phyloP scores from a whole-genome alignment of 768 basidiomycete genomes.

The Kwoniella mangroviensis region DNA sequence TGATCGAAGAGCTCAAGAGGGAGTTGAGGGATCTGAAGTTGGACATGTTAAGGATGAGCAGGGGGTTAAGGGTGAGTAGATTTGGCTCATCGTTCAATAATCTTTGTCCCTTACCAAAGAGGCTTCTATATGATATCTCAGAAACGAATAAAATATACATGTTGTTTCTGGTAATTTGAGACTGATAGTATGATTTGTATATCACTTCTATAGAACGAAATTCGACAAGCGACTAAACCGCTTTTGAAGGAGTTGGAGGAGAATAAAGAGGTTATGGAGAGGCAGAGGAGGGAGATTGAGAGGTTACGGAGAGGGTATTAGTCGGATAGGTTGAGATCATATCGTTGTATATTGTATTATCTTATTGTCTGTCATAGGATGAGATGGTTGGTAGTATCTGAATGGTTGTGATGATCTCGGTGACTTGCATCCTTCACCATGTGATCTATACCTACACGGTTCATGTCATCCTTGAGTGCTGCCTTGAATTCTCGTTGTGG shows the following conservation, averaged over 20 bases:
- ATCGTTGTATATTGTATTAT: no score
- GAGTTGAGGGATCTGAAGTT: conserved; percentile 33
- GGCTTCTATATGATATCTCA: background rate
- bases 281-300: conserved; percentile 38
- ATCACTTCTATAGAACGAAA: conserved; percentile 21
- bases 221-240: conserved; percentile 23
- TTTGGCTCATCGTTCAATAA: background rate
- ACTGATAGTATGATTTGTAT: background rate
- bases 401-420: no score
- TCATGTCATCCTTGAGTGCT: no score
- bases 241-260: conserved; percentile 23
- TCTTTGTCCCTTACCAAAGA: background rate
- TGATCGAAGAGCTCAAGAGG: conserved; percentile 25
- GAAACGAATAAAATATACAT: background rate
- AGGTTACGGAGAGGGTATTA: conserved; percentile 33
- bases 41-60: conserved; percentile 39
- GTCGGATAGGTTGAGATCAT: background rate
- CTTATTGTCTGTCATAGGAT: no score
- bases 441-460: no score
- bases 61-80: conserved; percentile 28
- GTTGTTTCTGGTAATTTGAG: background rate
- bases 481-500: no score
- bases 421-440: no score
- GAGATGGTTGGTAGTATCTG: no score
- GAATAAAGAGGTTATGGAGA: conserved; percentile 27